Evolutionary conservation across 768 basidiomycete genomes (phyloP).

Genomic region (Mycena capillaripes): DNA sequence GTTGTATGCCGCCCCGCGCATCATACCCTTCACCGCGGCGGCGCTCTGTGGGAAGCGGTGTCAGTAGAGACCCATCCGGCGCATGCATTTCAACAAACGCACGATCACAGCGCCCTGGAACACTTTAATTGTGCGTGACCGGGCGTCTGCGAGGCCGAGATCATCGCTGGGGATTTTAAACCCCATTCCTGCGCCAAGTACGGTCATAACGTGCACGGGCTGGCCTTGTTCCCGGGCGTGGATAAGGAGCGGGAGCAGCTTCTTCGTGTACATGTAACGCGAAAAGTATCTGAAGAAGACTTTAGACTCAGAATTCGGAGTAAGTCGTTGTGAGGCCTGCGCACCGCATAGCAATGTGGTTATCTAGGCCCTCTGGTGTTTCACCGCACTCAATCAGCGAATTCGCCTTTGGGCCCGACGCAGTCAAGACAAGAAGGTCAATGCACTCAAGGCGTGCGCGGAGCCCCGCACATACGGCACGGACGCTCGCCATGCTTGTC

Average conservation of each 20-base stretch:
- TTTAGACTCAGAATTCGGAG: constrained; percentile 43
- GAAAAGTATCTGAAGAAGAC: constrained; percentile 43
- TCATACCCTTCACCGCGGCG: constrained; percentile 4
- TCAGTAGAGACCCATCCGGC: background rate
- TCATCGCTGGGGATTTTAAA: constrained; percentile 40
- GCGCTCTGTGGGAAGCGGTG: background rate
- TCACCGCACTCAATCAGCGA: constrained; percentile 47
- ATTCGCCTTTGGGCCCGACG: constrained; percentile 44
- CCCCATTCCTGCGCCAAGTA: constrained; percentile 34
- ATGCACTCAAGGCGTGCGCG: constrained; percentile 41
- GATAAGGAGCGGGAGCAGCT: constrained; percentile 47
- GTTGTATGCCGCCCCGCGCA: background rate
- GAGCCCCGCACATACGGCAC: background rate
- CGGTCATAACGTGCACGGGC: constrained; percentile 18
- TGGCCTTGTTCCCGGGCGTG: constrained; percentile 46
- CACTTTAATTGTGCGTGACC: background rate
- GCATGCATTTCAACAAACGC: background rate
- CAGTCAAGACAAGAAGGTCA: constrained; percentile 50
- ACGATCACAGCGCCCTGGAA: background rate
- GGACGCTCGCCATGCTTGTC: constrained; percentile 30
- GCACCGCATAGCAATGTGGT: constrained; percentile 48
- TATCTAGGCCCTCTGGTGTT: constrained; percentile 52
- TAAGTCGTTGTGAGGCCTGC: constrained; percentile 42
- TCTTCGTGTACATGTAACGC: constrained; percentile 49
- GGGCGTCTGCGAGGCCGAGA: constrained; percentile 29